A percentile compares a stretch with the other conserved stretches of the same genome.
Evolutionary conservation across 352 stramenopile genomes (phyloP).

Genomic region (Phytophthora palmivora): DNA sequence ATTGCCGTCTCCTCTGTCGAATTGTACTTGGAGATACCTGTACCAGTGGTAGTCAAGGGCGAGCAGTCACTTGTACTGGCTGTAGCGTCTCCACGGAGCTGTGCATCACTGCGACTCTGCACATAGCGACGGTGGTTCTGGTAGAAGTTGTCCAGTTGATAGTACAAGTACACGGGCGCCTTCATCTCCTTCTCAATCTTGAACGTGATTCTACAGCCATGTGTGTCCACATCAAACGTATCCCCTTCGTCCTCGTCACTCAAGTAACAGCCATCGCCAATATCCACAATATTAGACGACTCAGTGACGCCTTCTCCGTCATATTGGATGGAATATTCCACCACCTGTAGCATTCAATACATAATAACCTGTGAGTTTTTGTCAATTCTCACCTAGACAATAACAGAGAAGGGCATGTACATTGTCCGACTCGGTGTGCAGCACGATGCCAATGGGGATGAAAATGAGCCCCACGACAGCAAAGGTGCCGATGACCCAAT

Average conservation of each 20-base stretch:
- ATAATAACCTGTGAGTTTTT: constrained; percentile 4
- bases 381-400: background rate
- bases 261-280: constrained; percentile 72
- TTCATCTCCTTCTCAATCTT: constrained; percentile 94
- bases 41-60: constrained; percentile 61
- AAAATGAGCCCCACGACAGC: constrained; percentile 95
- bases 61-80: constrained; percentile 82
- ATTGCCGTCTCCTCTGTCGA: constrained; percentile 55
- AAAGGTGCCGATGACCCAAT: constrained; percentile 96
- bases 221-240: constrained; percentile 60
- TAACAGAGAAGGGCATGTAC: constrained; percentile 41
- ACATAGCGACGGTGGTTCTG: constrained; percentile 98
- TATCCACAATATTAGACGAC: constrained; percentile 66
- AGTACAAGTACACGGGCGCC: constrained; percentile 97
- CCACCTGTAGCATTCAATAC: constrained; percentile 53
- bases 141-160: constrained; percentile 99
- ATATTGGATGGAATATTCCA: constrained; percentile 92
- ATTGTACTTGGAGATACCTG: constrained; percentile 74
- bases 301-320: constrained; percentile 68
- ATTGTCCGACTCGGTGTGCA: constrained; percentile 89
- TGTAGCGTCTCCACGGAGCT: constrained; percentile 81
- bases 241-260: constrained; percentile 67
- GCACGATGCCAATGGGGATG: constrained; percentile 93
- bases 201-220: constrained; percentile 88
- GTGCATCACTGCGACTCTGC: constrained; percentile 89